Evolutionary conservation across 2,329 filamentous ascomycete species (phyloP).

Genomic region (Xylaria hypoxylon): DNA sequence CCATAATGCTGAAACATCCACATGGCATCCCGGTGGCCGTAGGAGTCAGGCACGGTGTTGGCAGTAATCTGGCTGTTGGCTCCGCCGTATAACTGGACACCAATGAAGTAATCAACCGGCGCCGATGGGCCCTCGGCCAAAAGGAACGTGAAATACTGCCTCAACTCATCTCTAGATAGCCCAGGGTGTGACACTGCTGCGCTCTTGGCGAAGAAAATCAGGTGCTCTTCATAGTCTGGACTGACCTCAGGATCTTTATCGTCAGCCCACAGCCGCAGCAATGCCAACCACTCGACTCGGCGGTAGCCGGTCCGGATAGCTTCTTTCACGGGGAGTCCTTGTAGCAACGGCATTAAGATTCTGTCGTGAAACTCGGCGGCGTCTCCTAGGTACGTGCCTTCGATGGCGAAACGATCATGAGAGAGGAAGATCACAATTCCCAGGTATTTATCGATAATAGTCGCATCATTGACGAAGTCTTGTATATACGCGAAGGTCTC

Average conservation of each 20-base stretch:
- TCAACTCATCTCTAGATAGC: slow-evolving; percentile 40
- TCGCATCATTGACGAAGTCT: slow-evolving; percentile 50
- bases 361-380: slow-evolving; percentile 40
- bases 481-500: slow-evolving; percentile 46
- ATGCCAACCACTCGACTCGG: slow-evolving; percentile 43
- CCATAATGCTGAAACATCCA: slow-evolving; percentile 52
- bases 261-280: slow-evolving; percentile 41
- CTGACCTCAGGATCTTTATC: slow-evolving; percentile 37
- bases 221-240: slow-evolving; percentile 35
- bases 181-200: slow-evolving; percentile 48
- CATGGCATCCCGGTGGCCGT: slow-evolving; percentile 48
- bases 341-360: slow-evolving; percentile 47
- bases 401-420: slow-evolving; percentile 45
- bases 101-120: slow-evolving; percentile 49
- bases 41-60: slow-evolving; percentile 35
- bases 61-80: slow-evolving; percentile 49
- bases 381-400: slow-evolving; percentile 52
- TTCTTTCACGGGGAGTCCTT: slow-evolving; percentile 35
- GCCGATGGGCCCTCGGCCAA: slow-evolving; percentile 31
- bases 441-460: slow-evolving; percentile 48
- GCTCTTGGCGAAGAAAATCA: slow-evolving; percentile 54
- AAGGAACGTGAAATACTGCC: slow-evolving; percentile 46
- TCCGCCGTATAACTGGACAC: slow-evolving; percentile 53
- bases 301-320: slow-evolving; percentile 12
- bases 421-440: slow-evolving; percentile 47